phyloP scores from a whole-genome alignment of 1,284 basidiomycete genomes.

The Tilletiopsis washingtonensis region DNA sequence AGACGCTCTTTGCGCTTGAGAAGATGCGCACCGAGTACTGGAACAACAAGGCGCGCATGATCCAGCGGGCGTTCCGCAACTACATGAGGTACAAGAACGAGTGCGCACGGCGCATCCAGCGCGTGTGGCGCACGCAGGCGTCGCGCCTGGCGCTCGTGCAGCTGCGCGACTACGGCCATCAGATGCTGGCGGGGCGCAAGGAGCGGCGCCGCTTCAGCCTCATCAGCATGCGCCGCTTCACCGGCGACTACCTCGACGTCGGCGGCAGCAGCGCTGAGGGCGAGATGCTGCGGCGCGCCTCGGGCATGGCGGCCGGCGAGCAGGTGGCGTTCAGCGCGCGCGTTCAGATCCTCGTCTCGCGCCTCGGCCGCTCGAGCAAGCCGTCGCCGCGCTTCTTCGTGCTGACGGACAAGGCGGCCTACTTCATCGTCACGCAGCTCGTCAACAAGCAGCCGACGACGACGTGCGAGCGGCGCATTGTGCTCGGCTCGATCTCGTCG shows the following conservation, averaged over 20 bases:
- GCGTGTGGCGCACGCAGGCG: slow-evolving; percentile 98
- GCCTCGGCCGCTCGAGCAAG: slow-evolving; percentile 79
- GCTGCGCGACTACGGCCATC: slow-evolving; percentile 85
- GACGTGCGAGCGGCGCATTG: slow-evolving; percentile 77
- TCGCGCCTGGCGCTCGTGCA: slow-evolving; percentile 81
- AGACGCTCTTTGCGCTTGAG: slow-evolving; percentile 95
- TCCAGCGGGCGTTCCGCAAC: slow-evolving; percentile 92
- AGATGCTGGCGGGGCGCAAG: slow-evolving; percentile 81
- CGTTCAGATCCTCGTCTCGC: slow-evolving; percentile 77
- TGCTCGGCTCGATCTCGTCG: slow-evolving; percentile 73
- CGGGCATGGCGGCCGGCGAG: slow-evolving; percentile 54
- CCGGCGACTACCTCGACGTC: slow-evolving; percentile 92
- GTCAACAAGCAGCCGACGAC: slow-evolving; percentile 57
- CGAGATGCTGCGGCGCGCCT: slow-evolving; percentile 66
- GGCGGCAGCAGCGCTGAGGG: slow-evolving; percentile 60
- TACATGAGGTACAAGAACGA: slow-evolving; percentile 92
- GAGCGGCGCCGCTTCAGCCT: slow-evolving; percentile 89
- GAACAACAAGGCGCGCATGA: slow-evolving; percentile 98
- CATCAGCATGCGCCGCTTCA: slow-evolving; percentile 85
- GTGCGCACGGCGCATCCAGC: slow-evolving; percentile 86
- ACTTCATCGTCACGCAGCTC: slow-evolving; percentile 63
- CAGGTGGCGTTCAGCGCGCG: slow-evolving; percentile 68
- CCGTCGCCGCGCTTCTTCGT: slow-evolving; percentile 83
- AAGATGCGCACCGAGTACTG: slow-evolving; percentile 98
- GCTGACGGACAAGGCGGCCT: slow-evolving; percentile 77